phyloP scores from a whole-genome alignment of 2,329 filamentous ascomycete species.

The Camillea tinctor region DNA sequence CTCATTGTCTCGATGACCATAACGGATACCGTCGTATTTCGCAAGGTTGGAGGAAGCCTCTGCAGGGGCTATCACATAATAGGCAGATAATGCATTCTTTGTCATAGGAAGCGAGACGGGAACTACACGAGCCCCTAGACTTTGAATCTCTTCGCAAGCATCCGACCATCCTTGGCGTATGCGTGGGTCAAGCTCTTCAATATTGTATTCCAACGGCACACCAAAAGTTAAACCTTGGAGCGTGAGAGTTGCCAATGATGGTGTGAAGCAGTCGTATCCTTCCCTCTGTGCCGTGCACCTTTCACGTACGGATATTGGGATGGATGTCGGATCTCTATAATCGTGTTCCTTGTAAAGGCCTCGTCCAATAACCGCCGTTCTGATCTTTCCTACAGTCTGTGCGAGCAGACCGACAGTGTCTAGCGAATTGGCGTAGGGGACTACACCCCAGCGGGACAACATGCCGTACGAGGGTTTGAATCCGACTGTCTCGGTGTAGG shows the following conservation, averaged over 20 bases:
- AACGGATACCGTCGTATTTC: conserved; percentile 96
- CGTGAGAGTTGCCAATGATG: conserved; percentile 14
- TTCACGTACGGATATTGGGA: conserved; percentile 55
- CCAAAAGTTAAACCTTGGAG: conserved; percentile 48
- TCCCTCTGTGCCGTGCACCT: conserved; percentile 38
- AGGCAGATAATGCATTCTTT: conserved; percentile 81
- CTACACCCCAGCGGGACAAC: conserved; percentile 79
- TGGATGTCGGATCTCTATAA: conserved; percentile 70
- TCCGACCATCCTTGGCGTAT: conserved; percentile 70
- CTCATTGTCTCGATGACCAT: conserved; percentile 61
- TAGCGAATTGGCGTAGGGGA: conserved; percentile 89
- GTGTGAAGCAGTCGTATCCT: conserved; percentile 21
- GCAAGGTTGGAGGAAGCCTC: conserved; percentile 95
- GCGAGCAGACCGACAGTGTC: conserved; percentile 84
- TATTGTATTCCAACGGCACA: conserved; percentile 79
- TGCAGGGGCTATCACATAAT: conserved; percentile 92
- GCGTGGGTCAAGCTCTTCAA: conserved; percentile 69
- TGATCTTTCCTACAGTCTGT: conserved; percentile 49
- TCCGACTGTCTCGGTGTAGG: conserved; percentile 78
- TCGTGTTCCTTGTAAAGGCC: conserved; percentile 58
- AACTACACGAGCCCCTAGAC: conserved; percentile 68
- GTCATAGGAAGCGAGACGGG: conserved; percentile 81
- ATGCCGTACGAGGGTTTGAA: conserved; percentile 93
- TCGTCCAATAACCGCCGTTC: conserved; percentile 50
- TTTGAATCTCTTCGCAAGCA: conserved; percentile 58